Base-by-base conservation (phyloP, 2,329 filamentous ascomycete genomes). In the Juglanconis sp. region DNA sequence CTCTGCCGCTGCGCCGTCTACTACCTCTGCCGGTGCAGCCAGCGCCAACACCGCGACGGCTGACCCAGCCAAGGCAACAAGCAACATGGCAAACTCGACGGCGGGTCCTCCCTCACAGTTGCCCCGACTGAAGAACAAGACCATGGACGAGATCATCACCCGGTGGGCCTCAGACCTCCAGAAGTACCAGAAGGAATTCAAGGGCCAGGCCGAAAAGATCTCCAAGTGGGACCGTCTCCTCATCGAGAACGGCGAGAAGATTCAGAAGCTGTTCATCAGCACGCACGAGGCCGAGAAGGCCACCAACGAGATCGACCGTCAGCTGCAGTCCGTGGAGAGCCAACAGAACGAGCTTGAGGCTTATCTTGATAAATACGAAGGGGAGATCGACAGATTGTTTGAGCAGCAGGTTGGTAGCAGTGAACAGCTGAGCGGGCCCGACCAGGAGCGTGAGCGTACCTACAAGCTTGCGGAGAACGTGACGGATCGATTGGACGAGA, bases 121-220 rank as follows among this genome's bases (percentile, higher is more conserved):
- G 69, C 95, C 94, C 4, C 89, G 95, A 34, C 81, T 99, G 42
- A 96, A 96, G 80, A 96, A 97, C 76, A 98, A 96, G 78, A 96
- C 94, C 0, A 97, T 99, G 90, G 95, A 99, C 70, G 95, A 99
- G 73, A 97, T 99, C 65, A 92, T 99, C 66, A 97, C 92, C 4
- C 87, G 92, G 36, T 99, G 95, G 95, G 95, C 95, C 2, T 92
- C 92, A 0, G 95, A 98, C 70, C 80, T 99, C 53, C 90, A 92
- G 56, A 96, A 96, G 71, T 97, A 99, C 71, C 94, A 98, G 71
- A 96, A 96, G 73, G 92, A 96, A 61, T 99, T 98, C 78, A 92
- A 96, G 72, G 84, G 89, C 38, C 92, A 98, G 73, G 94, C 96
- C 4, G 84, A 87, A 63, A 89, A 92, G 65, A 91, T 98, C 13